These are phyloP conservation scores for Penicillium sp. DNA, from an alignment of 2,329 filamentous ascomycete species.

Conservation along the genomic window DNA sequence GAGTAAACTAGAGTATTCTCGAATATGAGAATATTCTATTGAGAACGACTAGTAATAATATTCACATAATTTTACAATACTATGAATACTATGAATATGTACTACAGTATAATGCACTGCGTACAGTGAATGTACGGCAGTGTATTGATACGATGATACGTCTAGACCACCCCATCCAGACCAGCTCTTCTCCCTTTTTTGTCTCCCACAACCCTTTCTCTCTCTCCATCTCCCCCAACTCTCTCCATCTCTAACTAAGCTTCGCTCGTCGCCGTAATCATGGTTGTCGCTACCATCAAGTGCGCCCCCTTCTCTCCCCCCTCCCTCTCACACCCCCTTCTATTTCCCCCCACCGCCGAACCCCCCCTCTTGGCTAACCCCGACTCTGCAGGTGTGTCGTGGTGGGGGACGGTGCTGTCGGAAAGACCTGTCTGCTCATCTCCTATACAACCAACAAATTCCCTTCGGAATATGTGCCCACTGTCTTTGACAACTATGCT, in stretches of 20 bases:
- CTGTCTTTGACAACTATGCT: conserved; percentile 99
- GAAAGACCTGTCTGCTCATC: conserved; percentile 98
- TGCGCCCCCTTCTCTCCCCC: conserved; percentile 39
- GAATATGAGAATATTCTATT: too few species aligned
- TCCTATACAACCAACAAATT: conserved; percentile 99
- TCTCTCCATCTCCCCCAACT: conserved; percentile 8
- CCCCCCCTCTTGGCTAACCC: conserved; percentile 25
- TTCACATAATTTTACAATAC: too few species aligned
- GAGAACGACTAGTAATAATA: too few species aligned
- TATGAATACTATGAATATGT: too few species aligned
- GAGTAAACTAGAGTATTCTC: too few species aligned
- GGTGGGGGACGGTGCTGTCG: conserved; percentile 98
- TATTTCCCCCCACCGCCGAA: neutral
- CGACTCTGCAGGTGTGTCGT: conserved; percentile 79
- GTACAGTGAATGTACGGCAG: too few species aligned
- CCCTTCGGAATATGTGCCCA: conserved; percentile 98
- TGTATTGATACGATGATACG: too few species aligned
- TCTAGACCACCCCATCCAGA: conserved; percentile 33
- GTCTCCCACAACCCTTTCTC: conserved; percentile 28
- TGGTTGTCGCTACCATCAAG: conserved; percentile 69
- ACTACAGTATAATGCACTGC: too few species aligned
- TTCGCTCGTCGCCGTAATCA: conserved; percentile 35
- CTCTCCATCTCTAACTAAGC: conserved; percentile 9
- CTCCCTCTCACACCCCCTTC: conserved; percentile 9
- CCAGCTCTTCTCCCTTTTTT: conserved; percentile 33